Evolutionary conservation across 345 rosid species (phyloP).

Genomic region (Populus ilicifolia): DNA sequence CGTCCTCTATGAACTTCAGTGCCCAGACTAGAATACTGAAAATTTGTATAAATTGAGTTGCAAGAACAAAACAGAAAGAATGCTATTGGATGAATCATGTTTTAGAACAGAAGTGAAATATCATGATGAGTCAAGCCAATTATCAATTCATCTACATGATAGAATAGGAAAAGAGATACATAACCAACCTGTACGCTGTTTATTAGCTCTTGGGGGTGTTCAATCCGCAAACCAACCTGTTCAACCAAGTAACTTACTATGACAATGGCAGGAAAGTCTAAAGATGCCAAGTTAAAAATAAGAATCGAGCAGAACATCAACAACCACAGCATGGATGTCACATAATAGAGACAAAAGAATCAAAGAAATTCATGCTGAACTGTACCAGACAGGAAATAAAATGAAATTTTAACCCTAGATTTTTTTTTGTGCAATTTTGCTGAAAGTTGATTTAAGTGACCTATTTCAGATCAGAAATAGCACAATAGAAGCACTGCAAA

Average conservation of each 20-base stretch:
- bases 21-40: conserved; percentile 74
- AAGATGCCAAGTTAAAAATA: not conserved
- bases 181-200: conserved; percentile 71
- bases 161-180: not conserved
- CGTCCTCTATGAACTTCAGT: conserved; percentile 65
- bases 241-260: conserved; percentile 19
- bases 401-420: not conserved
- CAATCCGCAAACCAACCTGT: conserved; percentile 92
- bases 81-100: not conserved
- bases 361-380: not conserved
- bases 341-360: not conserved
- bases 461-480: not conserved
- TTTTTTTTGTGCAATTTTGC: too few relatives aligned
- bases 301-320: not conserved
- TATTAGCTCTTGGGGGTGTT: conserved; percentile 95
- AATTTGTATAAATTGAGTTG: not conserved
- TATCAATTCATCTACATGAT: not conserved
- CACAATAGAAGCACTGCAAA: not conserved
- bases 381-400: not conserved
- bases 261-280: conserved; percentile 1
- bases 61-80: not conserved
- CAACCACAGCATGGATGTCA: too few relatives aligned
- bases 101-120: not conserved
- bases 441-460: too few relatives aligned
- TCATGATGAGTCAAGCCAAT: not conserved